Evolutionary conservation across 345 rosid genomes (phyloP), one percentile per base, ranked within the genome.

Genomic region (Syzygium grande): DNA sequence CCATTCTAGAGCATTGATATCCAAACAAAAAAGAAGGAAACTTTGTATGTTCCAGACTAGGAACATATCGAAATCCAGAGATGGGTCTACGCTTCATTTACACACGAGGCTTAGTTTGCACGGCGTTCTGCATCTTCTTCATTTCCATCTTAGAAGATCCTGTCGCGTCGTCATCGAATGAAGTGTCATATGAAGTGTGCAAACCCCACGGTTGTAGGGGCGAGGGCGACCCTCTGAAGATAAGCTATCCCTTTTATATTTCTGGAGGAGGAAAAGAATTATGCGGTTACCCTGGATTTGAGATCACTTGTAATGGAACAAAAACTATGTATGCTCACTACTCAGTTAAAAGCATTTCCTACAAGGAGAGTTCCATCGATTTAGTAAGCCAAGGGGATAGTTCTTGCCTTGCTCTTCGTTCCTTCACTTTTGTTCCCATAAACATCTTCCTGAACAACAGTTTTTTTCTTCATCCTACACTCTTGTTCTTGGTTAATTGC

Each of bases 161-260:
- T 58, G 3, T 25, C 2, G 2, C 5, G 2, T 10, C n/a, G 6
- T 2, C 13, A 0, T 1, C 6, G 1, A 4, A 58, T 23, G 2
- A 58, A 58, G 63, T 58, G 1, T 58, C 29, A 23, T 58, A 58
- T 23, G 63, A 58, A 58, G n/a, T 0, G 14, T 58, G 63, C 29
- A 4, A 0, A 4, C n/a, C 63, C 63, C 3, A 0, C n/a, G 0
- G 0, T 25, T 58, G 63, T 58, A 14, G 14, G 6, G n/a, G 63
- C 14, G 25, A 58, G 6, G n/a, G 63, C 14, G 25, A 58, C 14
- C 11, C 6, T 11, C 9, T 80, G 9, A 80, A 0, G 3, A 80
- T 46, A 80, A 80, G 52, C 30, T 80, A 80, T 51, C 84, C 52
- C 25, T 80, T 80, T 80, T 43, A 3, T 56, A 51, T 10, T 80